phyloP scores from a whole-genome alignment of 1,139 yeast species.

The Suhomyces choctaworum region DNA sequence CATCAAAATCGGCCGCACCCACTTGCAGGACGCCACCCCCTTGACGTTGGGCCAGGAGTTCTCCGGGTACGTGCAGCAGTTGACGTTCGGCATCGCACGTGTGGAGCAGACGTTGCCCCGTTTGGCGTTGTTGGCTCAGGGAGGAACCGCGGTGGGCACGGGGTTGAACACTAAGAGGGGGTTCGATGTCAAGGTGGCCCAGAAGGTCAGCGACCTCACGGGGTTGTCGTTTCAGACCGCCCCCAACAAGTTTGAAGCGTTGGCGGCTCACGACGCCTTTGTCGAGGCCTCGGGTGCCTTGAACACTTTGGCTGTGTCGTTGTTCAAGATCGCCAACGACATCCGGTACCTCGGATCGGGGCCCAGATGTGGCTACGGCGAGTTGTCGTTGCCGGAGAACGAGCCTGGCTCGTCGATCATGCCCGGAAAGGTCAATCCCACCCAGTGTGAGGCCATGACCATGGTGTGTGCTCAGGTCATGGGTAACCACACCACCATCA shows the following conservation, averaged over 20 bases:
- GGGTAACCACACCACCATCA: slow-evolving; percentile 93
- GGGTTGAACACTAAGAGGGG: slow-evolving; percentile 94
- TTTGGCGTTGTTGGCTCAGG: slow-evolving; percentile 87
- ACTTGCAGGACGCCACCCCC: slow-evolving; percentile 98
- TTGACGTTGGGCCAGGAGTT: slow-evolving; percentile 97
- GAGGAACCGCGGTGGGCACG: slow-evolving; percentile 99
- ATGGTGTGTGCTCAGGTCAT: slow-evolving; percentile 98
- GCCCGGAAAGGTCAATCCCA: slow-evolving; percentile 99
- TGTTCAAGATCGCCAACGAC: slow-evolving; percentile 96
- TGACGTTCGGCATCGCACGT: slow-evolving; percentile 86
- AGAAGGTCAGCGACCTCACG: slow-evolving; percentile 74
- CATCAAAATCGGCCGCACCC: slow-evolving; percentile 98
- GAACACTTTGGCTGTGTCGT: slow-evolving; percentile 89
- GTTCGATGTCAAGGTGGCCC: slow-evolving; percentile 81
- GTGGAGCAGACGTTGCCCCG: slow-evolving; percentile 75
- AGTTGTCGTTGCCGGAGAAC: slow-evolving; percentile 90
- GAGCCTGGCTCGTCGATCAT: slow-evolving; percentile 99
- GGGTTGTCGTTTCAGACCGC: slow-evolving; percentile 91
- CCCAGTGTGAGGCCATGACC: slow-evolving; percentile 97
- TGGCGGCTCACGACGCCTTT: slow-evolving; percentile 97
- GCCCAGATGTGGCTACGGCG: slow-evolving; percentile 99
- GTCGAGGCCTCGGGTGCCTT: slow-evolving; percentile 97
- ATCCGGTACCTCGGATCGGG: slow-evolving; percentile 98
- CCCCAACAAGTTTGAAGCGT: slow-evolving; percentile 97
- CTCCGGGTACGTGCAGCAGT: slow-evolving; percentile 92